A percentile compares a stretch with the other conserved stretches of the same genome.
These are phyloP conservation scores for Ottelia alismoides DNA, from an alignment of 106 monocot species.

Conservation along the genomic window DNA sequence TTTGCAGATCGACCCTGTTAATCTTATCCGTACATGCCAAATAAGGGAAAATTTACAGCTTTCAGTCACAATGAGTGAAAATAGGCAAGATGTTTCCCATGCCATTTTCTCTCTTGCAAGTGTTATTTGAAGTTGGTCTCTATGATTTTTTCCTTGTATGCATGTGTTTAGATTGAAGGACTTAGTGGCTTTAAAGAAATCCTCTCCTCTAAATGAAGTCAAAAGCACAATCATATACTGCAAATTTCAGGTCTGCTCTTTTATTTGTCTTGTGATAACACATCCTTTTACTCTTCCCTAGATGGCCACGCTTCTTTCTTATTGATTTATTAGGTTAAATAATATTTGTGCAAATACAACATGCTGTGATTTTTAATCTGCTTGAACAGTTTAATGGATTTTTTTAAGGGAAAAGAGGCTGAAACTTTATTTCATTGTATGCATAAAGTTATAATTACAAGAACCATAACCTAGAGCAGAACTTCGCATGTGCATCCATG, in stretches of 20 bases:
- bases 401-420: too few species aligned
- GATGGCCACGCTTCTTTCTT: too few species aligned
- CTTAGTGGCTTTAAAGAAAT: conserved; percentile 59
- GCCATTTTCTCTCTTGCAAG: not conserved
- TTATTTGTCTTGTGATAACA: too few species aligned
- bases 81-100: conserved; percentile 36
- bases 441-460: too few species aligned
- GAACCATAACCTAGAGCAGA: too few species aligned
- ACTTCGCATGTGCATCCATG: too few species aligned
- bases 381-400: too few species aligned
- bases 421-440: too few species aligned
- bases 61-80: conserved; percentile 41
- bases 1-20: conserved; percentile 53
- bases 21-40: conserved; percentile 54
- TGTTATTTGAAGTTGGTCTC: not conserved
- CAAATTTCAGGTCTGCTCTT: conserved; percentile 99
- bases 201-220: conserved; percentile 48
- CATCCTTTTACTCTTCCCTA: too few species aligned
- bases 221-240: conserved; percentile 88
- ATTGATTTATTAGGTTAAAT: too few species aligned
- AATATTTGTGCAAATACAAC: too few species aligned
- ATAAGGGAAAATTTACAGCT: conserved; percentile 84
- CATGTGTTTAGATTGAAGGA: conserved; percentile 66
- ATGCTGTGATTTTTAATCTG: too few species aligned
- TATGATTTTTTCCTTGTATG: not conserved